Percentiles rank a stretch among this genome's conserved stretches.
Conservation (phyloP, 192 early-diverging fungal genomes). For the Coemansia sp. region DNA sequence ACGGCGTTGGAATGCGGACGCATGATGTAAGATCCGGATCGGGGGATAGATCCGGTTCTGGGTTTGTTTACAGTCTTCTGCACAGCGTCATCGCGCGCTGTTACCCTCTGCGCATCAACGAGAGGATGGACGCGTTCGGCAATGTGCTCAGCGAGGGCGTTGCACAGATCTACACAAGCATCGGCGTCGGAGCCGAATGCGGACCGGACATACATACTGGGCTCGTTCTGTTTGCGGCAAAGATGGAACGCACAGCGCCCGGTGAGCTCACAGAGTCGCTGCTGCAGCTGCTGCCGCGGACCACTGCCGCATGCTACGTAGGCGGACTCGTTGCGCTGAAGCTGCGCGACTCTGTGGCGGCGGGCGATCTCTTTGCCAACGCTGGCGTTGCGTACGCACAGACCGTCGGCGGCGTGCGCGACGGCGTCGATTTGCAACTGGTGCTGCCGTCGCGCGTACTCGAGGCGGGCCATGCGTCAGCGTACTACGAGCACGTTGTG, state of each 20-base stretch:
- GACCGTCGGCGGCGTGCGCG: slow-evolving; percentile 17
- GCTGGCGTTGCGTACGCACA: slow-evolving; percentile 36
- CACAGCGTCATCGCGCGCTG: slow-evolving; percentile 34
- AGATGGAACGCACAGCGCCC: slow-evolving; percentile 30
- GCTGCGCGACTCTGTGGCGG: slow-evolving; percentile 29
- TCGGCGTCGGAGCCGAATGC: slow-evolving; percentile 13
- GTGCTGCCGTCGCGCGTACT: slow-evolving; percentile 29
- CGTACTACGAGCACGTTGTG: slow-evolving; percentile 48
- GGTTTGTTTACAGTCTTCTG: slow-evolving; percentile 44
- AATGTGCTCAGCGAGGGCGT: slow-evolving; percentile 50
- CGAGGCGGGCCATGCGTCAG: slow-evolving; percentile 16
- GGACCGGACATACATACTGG: slow-evolving; percentile 12
- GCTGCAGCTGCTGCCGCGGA: slow-evolving; percentile 36
- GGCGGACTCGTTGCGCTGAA: slow-evolving; percentile 39
- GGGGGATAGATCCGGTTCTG: background rate
- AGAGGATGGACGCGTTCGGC: slow-evolving; percentile 30
- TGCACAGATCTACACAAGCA: slow-evolving; percentile 25
- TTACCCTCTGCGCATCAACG: slow-evolving; percentile 26
- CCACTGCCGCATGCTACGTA: slow-evolving; percentile 36
- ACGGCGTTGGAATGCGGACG: background rate
- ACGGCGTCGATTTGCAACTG: slow-evolving; percentile 26
- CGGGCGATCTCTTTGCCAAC: slow-evolving; percentile 34
- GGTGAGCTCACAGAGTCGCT: slow-evolving; percentile 35
- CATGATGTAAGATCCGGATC: background rate
- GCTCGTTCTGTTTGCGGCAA: slow-evolving; percentile 36